Evolutionary conservation across 139 green algal species (phyloP).

Genomic region (Eudorina sp.): DNA sequence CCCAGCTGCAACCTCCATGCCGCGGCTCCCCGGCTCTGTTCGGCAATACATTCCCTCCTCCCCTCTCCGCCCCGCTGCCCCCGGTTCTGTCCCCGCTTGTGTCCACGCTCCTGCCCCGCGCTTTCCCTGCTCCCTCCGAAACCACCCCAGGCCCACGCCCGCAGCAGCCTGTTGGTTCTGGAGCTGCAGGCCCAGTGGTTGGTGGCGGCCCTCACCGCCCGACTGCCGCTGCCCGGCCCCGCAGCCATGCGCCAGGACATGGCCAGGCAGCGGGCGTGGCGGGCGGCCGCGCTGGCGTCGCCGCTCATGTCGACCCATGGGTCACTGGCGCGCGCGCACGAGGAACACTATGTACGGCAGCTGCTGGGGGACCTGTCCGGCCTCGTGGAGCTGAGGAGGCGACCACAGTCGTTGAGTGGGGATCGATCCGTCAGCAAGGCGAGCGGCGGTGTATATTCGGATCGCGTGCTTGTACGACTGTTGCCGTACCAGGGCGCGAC

Average conservation of each 20-base stretch:
- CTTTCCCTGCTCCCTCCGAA: no score
- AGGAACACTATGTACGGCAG: neutral
- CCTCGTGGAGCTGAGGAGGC: neutral
- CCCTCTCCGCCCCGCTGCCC: no score
- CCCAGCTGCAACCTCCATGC: no score
- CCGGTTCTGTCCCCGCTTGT: no score
- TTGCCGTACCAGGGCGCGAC: no score
- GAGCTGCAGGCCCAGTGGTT: constrained; percentile 47
- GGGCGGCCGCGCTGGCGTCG: neutral
- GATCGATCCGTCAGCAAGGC: no score
- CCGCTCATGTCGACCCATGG: constrained; percentile 24
- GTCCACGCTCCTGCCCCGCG: no score
- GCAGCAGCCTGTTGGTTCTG: neutral
- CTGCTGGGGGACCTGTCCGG: constrained; percentile 7
- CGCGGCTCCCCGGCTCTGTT: no score
- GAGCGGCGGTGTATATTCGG: no score
- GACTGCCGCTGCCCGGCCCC: neutral
- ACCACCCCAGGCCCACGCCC: neutral
- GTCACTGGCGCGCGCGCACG: neutral
- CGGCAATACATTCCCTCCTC: no score
- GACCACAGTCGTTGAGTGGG: no score
- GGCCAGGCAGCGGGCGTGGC: neutral
- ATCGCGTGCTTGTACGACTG: no score
- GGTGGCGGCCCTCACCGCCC: neutral
- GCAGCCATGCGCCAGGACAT: constrained; percentile 1